Evolutionary conservation across 2,329 filamentous ascomycete genomes (phyloP), one percentile per base, ranked within the genome.

Genomic region (Camillea tinctor): DNA sequence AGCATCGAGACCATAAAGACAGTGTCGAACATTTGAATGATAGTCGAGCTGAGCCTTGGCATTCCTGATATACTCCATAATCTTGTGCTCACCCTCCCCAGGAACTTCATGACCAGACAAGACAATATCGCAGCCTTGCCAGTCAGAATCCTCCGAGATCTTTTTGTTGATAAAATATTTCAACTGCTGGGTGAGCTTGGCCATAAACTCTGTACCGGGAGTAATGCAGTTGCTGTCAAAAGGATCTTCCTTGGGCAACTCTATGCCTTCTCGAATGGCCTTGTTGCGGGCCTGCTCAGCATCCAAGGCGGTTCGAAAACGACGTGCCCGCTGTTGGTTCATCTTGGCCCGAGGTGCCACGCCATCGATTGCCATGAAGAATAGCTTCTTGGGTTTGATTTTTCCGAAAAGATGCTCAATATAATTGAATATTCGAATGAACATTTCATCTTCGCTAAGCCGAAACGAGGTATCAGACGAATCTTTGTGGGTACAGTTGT

Each of bases 171-270:
- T 90, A 77, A 99, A 99, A 75, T 99, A 99, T 77, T 96, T 96
- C 65, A 99, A 81, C 77, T 99, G 96, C 68, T 88, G 84, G 4
- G 95, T 96, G 70, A 99, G 83, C 76, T 94, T 96, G 52, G 94
- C 93, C 95, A 99, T 99, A 76, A 99, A 99, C 69, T 91, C 92
- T 36, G 95, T 99, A 64, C 91, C 95, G 26, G 95, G 95, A 5
- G 95, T 99, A 71, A 99, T 99, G 75, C 95, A 97, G 77, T 99
- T 99, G 81, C 94, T 98, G 81, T 99, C 95, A 73, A 99, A 99
- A 1, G 95, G 86, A 62, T 93, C 92, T 73, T 98, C 94, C 72
- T 95, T 95, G 26, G 95, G 95, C 82, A 99, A 88, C 77, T 97
- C 91, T 63, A 93, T 82, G 54, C 96, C 96, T 72, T 97, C 91